Evolutionary conservation across 345 rosid genomes (phyloP).

Genomic region (Salix brachista): DNA sequence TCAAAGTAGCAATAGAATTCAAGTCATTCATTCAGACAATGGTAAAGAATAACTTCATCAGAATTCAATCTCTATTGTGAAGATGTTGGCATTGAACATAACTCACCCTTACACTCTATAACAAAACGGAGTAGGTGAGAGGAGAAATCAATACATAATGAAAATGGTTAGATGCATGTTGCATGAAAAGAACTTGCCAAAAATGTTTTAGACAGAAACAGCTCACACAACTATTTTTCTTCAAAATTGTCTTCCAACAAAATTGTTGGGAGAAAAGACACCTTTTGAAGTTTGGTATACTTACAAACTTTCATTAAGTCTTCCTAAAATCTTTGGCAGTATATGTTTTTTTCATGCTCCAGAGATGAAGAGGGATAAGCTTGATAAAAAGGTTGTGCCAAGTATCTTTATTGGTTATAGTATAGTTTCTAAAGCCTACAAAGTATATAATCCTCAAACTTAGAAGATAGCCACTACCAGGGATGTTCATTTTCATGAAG

Average conservation of each 20-base stretch:
- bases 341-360: too few relatives aligned
- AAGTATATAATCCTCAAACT: not conserved
- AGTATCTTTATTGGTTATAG: not conserved
- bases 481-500: not conserved
- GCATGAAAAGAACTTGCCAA: not conserved
- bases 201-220: not conserved
- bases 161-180: not conserved
- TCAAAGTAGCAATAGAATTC: not conserved
- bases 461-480: too few relatives aligned
- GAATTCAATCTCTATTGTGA: not conserved
- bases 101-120: slow-evolving; percentile 8
- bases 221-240: not conserved
- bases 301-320: not conserved
- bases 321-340: not conserved
- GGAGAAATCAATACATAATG: not conserved
- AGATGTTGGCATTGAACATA: slow-evolving; percentile 9
- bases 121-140: not conserved
- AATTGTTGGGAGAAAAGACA: not conserved
- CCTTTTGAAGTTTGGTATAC: not conserved
- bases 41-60: not conserved
- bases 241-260: not conserved
- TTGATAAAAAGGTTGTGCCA: not conserved
- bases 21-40: not conserved
- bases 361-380: not conserved
- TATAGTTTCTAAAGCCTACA: not conserved